Base-by-base conservation (phyloP, 805 yeast species). In the Metschnikowia shivogae region DNA sequence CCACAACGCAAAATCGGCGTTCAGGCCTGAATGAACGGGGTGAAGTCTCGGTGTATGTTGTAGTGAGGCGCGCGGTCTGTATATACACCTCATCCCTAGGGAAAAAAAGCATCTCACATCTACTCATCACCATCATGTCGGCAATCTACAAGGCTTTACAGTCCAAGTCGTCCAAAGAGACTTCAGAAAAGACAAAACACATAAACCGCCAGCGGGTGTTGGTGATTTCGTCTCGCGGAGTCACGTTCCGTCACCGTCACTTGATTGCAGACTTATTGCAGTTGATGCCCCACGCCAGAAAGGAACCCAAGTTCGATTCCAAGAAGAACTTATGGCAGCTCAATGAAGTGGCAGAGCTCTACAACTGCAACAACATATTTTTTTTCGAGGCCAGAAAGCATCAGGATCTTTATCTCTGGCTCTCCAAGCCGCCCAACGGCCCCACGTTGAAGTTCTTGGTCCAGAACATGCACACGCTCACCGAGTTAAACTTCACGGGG, bases 361-460 rank as follows among this genome's bases (percentile, higher is more conserved):
- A 92, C 78, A 93, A 93, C 75, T 93, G 99, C 77, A 93, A 93
- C 70, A 93, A 93, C 63, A 80, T 93, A 55, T 73, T 89, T 63
- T 93, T 86, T 64, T 93, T 93, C 64, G 99, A 93, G 68, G 88
- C 96, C 44, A 84, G 98, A 72, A 93, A 93, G 68, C 97, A 92
- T 68, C 86, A 82, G 66, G 99, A 93, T 69, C 79, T 93, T 60
- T 93, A 93, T 65, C 67, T 93, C 65, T 93, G 97, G 96, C 65
- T 93, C 52, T 80, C 97, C 29, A 92, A 93, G 68, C 93, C 98
- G 26, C 99, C 99, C 35, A 92, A 93, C 64, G 99, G 99, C 1
- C 99, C 99, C 48, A 92, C 97, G 20, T 72, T 87, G 59, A 93
- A 93, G 68, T 92, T 93, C 66, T 93, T 85, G 63, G 78, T 93